These are phyloP conservation scores for Emericellopsis cladophorae DNA, from an alignment of 2,329 filamentous ascomycete species.

Conservation along the genomic window DNA sequence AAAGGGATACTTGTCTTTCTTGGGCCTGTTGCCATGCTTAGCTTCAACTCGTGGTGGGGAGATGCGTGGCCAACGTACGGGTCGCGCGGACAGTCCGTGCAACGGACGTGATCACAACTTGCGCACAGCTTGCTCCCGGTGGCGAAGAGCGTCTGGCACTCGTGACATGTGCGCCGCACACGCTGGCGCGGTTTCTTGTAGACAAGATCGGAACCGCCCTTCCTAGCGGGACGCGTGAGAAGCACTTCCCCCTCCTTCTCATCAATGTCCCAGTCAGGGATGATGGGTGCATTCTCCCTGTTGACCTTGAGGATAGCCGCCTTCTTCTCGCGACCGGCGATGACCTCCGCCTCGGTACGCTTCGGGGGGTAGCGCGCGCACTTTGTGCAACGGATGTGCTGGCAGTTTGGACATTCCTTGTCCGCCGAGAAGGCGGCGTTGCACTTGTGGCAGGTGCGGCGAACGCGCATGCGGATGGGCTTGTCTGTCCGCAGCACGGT, in stretches of 20 bases:
- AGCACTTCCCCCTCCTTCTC: conserved; percentile 28
- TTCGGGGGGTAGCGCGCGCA: conserved; percentile 65
- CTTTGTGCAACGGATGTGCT: conserved; percentile 68
- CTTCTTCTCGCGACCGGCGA: conserved; percentile 37
- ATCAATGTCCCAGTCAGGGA: conserved; percentile 32
- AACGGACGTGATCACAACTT: conserved; percentile 60
- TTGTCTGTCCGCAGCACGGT: conserved; percentile 56
- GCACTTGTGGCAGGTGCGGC: conserved; percentile 73
- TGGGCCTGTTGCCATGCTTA: conserved; percentile 31
- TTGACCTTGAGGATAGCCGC: conserved; percentile 38
- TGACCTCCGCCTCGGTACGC: conserved; percentile 42
- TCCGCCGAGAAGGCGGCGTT: conserved; percentile 58
- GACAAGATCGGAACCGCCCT: conserved; percentile 57
- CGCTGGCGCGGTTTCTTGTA: conserved; percentile 61
- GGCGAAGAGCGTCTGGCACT: conserved; percentile 53
- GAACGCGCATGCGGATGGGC: conserved; percentile 65
- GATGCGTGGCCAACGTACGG: conserved; percentile 44
- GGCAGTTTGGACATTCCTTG: conserved; percentile 64
- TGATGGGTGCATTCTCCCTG: conserved; percentile 41
- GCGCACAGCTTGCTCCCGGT: conserved; percentile 49
- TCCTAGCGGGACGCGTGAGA: conserved; percentile 51
- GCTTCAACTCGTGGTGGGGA: neutral
- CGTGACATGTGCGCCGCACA: conserved; percentile 64
- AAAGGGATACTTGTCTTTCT: conserved; percentile 55
- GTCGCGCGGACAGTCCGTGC: conserved; percentile 68